Conservation (phyloP, 495 filamentous ascomycete genomes). For the Hamigera avellanea region DNA sequence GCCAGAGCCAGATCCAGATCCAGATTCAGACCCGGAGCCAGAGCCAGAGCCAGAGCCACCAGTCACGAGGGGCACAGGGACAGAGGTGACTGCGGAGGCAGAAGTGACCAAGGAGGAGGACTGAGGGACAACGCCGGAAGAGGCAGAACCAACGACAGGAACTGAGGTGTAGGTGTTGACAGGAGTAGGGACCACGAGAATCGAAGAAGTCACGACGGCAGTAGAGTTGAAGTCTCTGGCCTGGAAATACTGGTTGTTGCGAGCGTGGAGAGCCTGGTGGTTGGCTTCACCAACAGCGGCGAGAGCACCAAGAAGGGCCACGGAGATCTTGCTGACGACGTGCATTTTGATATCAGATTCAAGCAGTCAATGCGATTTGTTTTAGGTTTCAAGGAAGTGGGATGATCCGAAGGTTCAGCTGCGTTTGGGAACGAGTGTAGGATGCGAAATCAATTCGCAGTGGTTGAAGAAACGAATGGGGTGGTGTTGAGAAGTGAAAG, state of each 20-base stretch:
- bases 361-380: conserved; percentile 15
- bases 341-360: conserved; percentile 19
- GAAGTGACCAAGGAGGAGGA: conserved; percentile 1
- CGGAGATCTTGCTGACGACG: conserved; percentile 34
- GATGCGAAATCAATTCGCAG: conserved; percentile 40
- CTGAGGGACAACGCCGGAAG: not conserved
- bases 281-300: conserved; percentile 31
- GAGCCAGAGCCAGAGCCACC: conserved; percentile 4
- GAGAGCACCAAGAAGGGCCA: conserved; percentile 37
- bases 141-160: conserved; percentile 1
- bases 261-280: conserved; percentile 22
- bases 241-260: conserved; percentile 19
- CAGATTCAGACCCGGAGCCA: not conserved
- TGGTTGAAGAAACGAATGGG: conserved; percentile 28
- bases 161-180: conserved; percentile 3
- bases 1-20: conserved; percentile 1
- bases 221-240: conserved; percentile 7
- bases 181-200: conserved; percentile 11
- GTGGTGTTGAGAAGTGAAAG: conserved; percentile 13
- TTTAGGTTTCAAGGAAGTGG: conserved; percentile 3
- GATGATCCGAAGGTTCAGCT: not conserved
- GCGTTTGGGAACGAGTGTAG: conserved; percentile 9
- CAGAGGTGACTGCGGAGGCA: too few species aligned
- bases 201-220: conserved; percentile 6
- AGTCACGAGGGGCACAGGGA: conserved; percentile 12